phyloP scores from a whole-genome alignment of 768 basidiomycete species.

The Harrya chromipes region DNA sequence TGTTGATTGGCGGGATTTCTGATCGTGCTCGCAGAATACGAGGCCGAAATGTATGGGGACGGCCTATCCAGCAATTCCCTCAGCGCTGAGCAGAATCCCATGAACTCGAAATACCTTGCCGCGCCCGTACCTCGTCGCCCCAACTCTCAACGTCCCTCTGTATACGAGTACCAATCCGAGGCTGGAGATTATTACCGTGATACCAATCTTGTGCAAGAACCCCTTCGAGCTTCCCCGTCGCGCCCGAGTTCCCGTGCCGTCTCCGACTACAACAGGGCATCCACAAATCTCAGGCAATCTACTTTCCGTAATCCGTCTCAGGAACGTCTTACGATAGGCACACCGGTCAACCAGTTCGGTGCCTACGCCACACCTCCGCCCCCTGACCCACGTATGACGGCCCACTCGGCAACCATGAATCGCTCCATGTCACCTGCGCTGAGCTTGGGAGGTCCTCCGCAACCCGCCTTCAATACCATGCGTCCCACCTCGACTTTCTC shows the following conservation, averaged over 20 bases:
- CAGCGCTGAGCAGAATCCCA: conserved; percentile 29
- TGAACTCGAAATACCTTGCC: conserved; percentile 21
- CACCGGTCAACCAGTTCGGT: conserved; percentile 36
- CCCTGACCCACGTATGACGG: conserved; percentile 43
- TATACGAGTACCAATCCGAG: conserved; percentile 43
- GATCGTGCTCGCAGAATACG: conserved; percentile 47
- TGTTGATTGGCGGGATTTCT: conserved; percentile 2
- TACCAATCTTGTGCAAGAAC: conserved; percentile 41
- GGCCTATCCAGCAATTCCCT: conserved; percentile 46
- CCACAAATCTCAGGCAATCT: conserved; percentile 23
- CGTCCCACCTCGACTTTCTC: conserved; percentile 60
- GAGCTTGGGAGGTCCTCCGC: conserved; percentile 28
- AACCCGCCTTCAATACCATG: conserved; percentile 27
- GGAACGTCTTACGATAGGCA: conserved; percentile 36
- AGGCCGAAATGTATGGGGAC: conserved; percentile 58
- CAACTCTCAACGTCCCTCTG: conserved; percentile 40
- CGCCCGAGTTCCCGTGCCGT: conserved; percentile 32
- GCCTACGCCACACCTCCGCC: conserved; percentile 30
- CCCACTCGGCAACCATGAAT: conserved; percentile 46
- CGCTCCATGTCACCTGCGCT: conserved; percentile 32
- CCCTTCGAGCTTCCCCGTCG: conserved; percentile 24
- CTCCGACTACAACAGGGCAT: conserved; percentile 31
- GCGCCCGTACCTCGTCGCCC: conserved; percentile 37
- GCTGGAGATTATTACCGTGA: conserved; percentile 61
- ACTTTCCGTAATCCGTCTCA: conserved; percentile 32